Evolutionary conservation across 1,139 yeast genomes (phyloP).

Genomic region (Pneumocystis wakefieldiae): DNA sequence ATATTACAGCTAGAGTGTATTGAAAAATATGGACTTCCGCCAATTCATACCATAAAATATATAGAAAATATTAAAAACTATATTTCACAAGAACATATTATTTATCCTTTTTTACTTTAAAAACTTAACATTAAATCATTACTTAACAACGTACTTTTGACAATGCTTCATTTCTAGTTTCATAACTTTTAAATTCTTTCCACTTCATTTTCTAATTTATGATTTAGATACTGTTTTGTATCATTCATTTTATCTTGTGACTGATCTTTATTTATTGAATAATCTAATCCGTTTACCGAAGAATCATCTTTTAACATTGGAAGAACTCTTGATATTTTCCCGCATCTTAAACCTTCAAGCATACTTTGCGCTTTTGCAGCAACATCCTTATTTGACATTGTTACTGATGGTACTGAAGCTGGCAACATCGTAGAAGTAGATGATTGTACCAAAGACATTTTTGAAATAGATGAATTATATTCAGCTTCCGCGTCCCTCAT

Average conservation of each 20-base stretch:
- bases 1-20: background rate
- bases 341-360: constrained; percentile 11
- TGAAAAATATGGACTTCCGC: background rate
- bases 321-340: constrained; percentile 5
- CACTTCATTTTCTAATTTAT: background rate
- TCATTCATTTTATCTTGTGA: background rate
- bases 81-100: background rate
- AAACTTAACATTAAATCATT: background rate
- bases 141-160: background rate
- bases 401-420: constrained; percentile 2
- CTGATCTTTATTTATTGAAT: background rate
- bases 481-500: background rate
- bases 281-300: background rate
- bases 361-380: constrained; percentile 12
- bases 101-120: background rate
- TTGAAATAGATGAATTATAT: background rate
- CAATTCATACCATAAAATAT: background rate
- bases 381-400: constrained; percentile 7
- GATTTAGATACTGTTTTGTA: background rate
- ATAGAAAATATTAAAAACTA: background rate
- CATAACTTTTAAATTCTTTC: background rate
- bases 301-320: background rate
- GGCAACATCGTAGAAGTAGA: background rate
- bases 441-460: background rate
- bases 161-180: background rate